Evolutionary conservation across 2,329 filamentous ascomycete species (phyloP).

Genomic region (Ceratocystis cubensis): DNA sequence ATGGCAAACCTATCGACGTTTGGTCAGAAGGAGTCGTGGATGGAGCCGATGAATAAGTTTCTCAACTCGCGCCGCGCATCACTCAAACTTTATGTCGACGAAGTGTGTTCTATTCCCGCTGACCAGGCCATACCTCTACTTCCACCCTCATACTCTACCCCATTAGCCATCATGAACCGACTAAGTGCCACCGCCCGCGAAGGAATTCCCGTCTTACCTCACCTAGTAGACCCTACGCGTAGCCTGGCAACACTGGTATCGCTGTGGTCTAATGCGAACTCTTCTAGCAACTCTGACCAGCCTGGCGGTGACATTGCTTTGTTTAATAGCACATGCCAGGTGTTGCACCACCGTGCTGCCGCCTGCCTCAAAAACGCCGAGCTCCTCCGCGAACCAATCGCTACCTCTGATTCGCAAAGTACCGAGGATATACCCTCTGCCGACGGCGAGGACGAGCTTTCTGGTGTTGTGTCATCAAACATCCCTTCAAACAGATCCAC

Average conservation of each 20-base stretch:
- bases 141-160: constrained; percentile 65
- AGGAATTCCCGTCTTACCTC: constrained; percentile 85
- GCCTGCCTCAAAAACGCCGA: constrained; percentile 41
- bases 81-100: constrained; percentile 79
- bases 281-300: constrained; percentile 26
- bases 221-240: constrained; percentile 77
- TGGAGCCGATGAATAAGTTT: constrained; percentile 96
- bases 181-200: constrained; percentile 71
- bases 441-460: constrained; percentile 28
- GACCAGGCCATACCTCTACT: constrained; percentile 46
- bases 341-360: constrained; percentile 39
- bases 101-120: constrained; percentile 68
- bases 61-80: constrained; percentile 60
- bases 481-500: constrained; percentile 24
- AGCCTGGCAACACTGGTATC: constrained; percentile 75
- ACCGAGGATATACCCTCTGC: background rate
- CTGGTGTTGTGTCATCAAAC: background rate
- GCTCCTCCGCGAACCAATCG: constrained; percentile 28
- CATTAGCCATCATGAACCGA: constrained; percentile 75
- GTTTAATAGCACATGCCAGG: constrained; percentile 41
- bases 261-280: constrained; percentile 55
- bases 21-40: constrained; percentile 93
- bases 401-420: background rate
- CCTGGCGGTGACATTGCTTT: constrained; percentile 40
- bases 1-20: constrained; percentile 84